Evolutionary conservation across 2,329 filamentous ascomycete species (phyloP), one percentile per base, ranked within the genome.

Genomic region (Hypoxylon sp.): DNA sequence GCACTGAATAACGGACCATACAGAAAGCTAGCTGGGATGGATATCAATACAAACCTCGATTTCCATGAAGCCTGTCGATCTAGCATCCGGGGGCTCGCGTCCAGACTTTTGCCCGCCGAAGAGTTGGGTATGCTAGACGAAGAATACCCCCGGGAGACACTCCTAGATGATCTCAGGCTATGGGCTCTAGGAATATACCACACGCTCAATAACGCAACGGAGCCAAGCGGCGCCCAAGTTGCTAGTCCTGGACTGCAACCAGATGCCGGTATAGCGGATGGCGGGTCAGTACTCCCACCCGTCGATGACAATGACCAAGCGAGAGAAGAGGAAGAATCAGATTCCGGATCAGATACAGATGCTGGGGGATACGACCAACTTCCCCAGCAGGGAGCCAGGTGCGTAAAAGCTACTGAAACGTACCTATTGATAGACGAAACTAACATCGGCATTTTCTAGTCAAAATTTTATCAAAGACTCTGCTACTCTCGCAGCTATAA

Each of bases 401-500:
- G 60, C 51, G 70, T 58, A 29, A 38, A 33, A 7, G n/a, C 15
- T 20, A 26, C 1, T 5, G 33, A 31, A 18, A 23, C 26, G 23
- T 56, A n/a, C 13, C 21, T 15, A 18, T 13, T 17, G 4, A 13
- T 26, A 23, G 33, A 8, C 18, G 18, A 8, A 15, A 11, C 18
- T 27, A 13, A 45, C 57, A 42, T 65, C 71, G 49, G 71, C 58
- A 45, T 24, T 33, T 41, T n/a, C 9, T 37, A 72, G 70, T 33
- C 63, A 49, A 40, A 70, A 55, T 53, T 67, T 69, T 26, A 66
- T 71, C 31, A 51, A 65, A 46, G 60, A 55, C 37, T 31, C 49
- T 7, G 48, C 52, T n/a, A 48, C 54, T 5, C 50, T 72, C 4
- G 63, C 63, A 42, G 65, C 66, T 4, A 60, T 65, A 29, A 68